Base-by-base conservation (phyloP, 2,329 filamentous ascomycete species). In the Dactylonectria macrodidyma region DNA sequence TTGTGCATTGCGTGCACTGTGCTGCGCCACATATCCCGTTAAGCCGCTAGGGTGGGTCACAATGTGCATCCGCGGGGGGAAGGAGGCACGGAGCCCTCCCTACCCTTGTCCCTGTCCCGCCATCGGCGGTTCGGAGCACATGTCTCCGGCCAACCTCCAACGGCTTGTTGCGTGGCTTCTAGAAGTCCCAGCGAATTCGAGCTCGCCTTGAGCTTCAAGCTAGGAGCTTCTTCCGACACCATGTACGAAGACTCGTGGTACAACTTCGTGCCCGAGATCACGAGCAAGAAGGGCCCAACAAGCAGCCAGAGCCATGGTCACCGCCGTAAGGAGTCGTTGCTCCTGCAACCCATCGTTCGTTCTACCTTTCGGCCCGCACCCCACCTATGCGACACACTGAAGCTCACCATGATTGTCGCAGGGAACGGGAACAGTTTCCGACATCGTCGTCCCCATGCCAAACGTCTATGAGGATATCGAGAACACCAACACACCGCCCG, bases 241-340 rank as follows among this genome's bases (percentile, higher is more conserved):
- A 95, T 94, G 92, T 93, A 93, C 80, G 93, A 95, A 81, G 93
- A 95, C 81, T 90, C 92, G 34, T 95, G 93, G 93, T 94, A 95
- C 83, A 93, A 88, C 78, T 91, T 94, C 77, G 89, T 93, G 71
- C 88, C 92, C 30, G 89, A 92, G 62, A 81, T 88, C 61, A 83
- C 87, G 65, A 82, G 86, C 71, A 87, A 85, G 74, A 84, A 84
- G 67, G 81, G 82, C n/a, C 75, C 83, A 50, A 81, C 84, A 26
- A 82, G 85, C 64, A 76, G 76, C 36, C 82, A 85, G 64, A 76
- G 81, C 55, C 73, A 84, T 51, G 87, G 86, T 58, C 92, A 93
- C 77, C 88, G 87, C 71, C 89, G 93, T 67, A 90, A 88, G 76
- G 88, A 91, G 78, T 93, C 92, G 47, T 85, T 95, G 59, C 85